Conservation (phyloP, 768 basidiomycete genomes). For the Lactifluus subvellereus region DNA sequence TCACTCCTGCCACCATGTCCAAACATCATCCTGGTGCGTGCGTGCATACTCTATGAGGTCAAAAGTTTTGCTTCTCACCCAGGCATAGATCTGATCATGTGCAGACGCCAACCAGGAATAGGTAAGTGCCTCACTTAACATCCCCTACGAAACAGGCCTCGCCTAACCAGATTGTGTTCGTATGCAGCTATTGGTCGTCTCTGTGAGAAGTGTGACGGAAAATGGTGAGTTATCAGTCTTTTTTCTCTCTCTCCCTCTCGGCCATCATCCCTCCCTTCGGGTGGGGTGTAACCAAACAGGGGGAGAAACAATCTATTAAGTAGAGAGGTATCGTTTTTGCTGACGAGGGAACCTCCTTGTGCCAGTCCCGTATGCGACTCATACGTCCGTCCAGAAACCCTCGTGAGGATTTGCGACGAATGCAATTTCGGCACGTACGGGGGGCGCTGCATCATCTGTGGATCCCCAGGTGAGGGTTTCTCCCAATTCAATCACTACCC, state of each 20-base stretch:
- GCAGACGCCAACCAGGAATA: slow-evolving; percentile 94
- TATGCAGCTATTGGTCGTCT: slow-evolving; percentile 86
- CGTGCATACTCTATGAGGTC: not conserved
- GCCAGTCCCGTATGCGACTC: slow-evolving; percentile 95
- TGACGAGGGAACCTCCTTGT: not conserved
- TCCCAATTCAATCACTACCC: not conserved
- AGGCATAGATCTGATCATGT: slow-evolving; percentile 89
- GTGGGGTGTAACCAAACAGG: not conserved
- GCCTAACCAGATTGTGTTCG: slow-evolving; percentile 2
- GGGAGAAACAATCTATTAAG: not conserved
- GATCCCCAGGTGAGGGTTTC: slow-evolving; percentile 67
- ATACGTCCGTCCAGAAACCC: slow-evolving; percentile 95
- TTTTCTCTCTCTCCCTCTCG: no score
- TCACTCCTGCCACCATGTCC: slow-evolving; percentile 28
- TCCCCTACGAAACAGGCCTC: not conserved
- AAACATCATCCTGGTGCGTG: slow-evolving; percentile 35
- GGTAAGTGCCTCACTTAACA: slow-evolving; percentile 43
- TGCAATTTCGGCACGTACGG: slow-evolving; percentile 99
- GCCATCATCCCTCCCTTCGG: not conserved
- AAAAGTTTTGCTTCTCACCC: not conserved
- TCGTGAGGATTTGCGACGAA: slow-evolving; percentile 98
- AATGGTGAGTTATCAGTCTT: slow-evolving; percentile 62
- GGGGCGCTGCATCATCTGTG: slow-evolving; percentile 96
- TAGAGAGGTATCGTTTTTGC: not conserved
- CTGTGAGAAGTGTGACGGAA: slow-evolving; percentile 99